A percentile compares a stretch with the other conserved stretches of the same genome.
Conservation (phyloP, 106 monocot species). For the Dendrobium catenatum region DNA sequence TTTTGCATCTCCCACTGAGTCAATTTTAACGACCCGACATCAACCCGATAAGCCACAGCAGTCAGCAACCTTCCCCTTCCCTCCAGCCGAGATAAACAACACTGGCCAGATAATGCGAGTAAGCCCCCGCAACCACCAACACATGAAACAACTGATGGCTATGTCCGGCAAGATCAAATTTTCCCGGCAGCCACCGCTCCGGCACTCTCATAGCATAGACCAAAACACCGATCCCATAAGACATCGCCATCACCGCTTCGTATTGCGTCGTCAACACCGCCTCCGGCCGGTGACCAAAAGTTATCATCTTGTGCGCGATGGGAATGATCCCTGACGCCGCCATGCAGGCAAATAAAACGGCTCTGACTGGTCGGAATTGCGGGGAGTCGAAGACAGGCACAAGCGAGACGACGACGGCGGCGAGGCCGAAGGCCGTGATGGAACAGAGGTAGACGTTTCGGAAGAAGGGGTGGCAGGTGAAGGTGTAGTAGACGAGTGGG, state of each 20-base stretch:
- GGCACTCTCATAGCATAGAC: slow-evolving; percentile 32
- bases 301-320: slow-evolving; percentile 31
- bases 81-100: slow-evolving; percentile 36
- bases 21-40: too few relatives aligned
- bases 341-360: slow-evolving; percentile 33
- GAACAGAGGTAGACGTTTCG: slow-evolving; percentile 35
- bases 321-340: slow-evolving; percentile 31
- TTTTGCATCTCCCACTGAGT: too few relatives aligned
- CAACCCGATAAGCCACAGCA: too few relatives aligned
- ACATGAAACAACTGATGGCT: slow-evolving; percentile 48
- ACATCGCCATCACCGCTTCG: slow-evolving; percentile 19
- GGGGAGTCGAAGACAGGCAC: slow-evolving; percentile 25
- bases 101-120: slow-evolving; percentile 27
- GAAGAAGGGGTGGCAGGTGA: slow-evolving; percentile 45
- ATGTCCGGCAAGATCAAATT: slow-evolving; percentile 36
- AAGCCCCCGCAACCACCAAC: slow-evolving; percentile 37
- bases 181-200: slow-evolving; percentile 47
- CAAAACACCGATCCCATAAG: slow-evolving; percentile 26
- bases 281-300: slow-evolving; percentile 23
- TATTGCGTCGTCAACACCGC: slow-evolving; percentile 23
- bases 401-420: slow-evolving; percentile 17
- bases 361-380: slow-evolving; percentile 12
- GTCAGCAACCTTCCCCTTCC: slow-evolving; percentile 21
- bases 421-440: slow-evolving; percentile 39
- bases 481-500: slow-evolving; percentile 49